phyloP scores from a whole-genome alignment of 148 eudicot genomes.

The Silene uniflora region DNA sequence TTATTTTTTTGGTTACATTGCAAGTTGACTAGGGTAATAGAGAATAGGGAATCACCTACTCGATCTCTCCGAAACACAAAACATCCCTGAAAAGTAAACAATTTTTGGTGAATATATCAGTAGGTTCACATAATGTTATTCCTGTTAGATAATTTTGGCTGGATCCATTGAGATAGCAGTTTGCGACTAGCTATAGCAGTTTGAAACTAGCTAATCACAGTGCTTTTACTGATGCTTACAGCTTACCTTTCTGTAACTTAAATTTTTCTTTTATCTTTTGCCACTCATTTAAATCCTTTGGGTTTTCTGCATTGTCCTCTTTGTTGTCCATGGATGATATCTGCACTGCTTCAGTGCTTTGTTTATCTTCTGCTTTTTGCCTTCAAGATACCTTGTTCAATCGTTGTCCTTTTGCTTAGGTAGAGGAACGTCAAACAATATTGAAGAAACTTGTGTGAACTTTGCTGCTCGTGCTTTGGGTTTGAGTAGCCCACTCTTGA shows the following conservation, averaged over 20 bases:
- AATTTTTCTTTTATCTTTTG: not conserved
- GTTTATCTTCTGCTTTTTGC: not conserved
- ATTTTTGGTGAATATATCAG: too few species aligned
- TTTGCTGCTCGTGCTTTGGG: conserved; percentile 90
- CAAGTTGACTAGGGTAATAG: too few species aligned
- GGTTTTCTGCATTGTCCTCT: not conserved
- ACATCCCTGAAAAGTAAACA: too few species aligned
- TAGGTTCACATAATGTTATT: too few species aligned
- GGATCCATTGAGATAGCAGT: not conserved
- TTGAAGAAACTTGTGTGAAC: conserved; percentile 92
- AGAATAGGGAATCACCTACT: too few species aligned
- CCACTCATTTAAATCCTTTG: not conserved
- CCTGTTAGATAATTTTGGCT: too few species aligned
- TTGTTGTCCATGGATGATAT: not conserved
- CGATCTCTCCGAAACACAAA: too few species aligned
- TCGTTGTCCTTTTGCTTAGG: conserved; percentile 36
- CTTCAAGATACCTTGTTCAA: not conserved
- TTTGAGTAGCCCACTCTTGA: conserved; percentile 54
- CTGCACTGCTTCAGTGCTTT: not conserved
- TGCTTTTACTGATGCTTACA: not conserved
- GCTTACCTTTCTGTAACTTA: too few species aligned
- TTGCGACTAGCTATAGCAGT: too few species aligned
- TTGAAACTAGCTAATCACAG: not conserved
- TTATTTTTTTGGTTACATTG: too few species aligned
- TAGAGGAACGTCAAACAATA: conserved; percentile 92